Evolutionary conservation across 2,329 filamentous ascomycete species (phyloP), one percentile per base, ranked within the genome.

Genomic region (Xylaria sp.): DNA sequence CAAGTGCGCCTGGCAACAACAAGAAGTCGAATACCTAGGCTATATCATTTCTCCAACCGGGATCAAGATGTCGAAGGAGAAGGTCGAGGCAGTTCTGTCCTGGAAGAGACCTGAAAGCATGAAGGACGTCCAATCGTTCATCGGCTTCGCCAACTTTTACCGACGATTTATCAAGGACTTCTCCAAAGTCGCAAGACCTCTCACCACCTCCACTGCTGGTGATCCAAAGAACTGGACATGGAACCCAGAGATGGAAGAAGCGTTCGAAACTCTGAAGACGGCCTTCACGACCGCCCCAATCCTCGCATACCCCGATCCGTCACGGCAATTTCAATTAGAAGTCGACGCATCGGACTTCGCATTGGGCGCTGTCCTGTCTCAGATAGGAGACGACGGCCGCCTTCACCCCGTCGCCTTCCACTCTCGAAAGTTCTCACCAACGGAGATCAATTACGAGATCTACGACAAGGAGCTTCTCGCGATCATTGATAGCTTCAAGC

Each of bases 391-490:
- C 2, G 43, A 58, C 7, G 40, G 48, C 3, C 47, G 48, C 9
- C 34, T 55, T 16, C 29, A 47, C n/a, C 56, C 52, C 2, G 26
- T 64, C 18, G 55, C 51, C 1, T 66, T 56, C 48, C 49, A 56
- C 21, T 64, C 48, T 2, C 49, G 49, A 48, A 64, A 60, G 17
- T 29, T 63, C 6, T 39, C 17, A 1, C 40, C 39, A 44, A 37
- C 50, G 0, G 54, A 63, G 39, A 39, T 48, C 13, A 73, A 72
- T 52, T 73, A 73, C 52, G 39, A 69, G 13, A 71, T 71, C 8
- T 61, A 73, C 44, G 56, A 74, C 45, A 71, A 73, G 48, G 69
- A 73, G 60, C 59, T 75, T 0, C 41, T 74, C 3, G 68, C 69
- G 2, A 69, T 74, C 26, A 49, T 74, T 13, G n/a, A 46, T 16